Evolutionary conservation across 2,329 filamentous ascomycete species (phyloP).

Genomic region (Immersiporthe knoxdaviesiana): DNA sequence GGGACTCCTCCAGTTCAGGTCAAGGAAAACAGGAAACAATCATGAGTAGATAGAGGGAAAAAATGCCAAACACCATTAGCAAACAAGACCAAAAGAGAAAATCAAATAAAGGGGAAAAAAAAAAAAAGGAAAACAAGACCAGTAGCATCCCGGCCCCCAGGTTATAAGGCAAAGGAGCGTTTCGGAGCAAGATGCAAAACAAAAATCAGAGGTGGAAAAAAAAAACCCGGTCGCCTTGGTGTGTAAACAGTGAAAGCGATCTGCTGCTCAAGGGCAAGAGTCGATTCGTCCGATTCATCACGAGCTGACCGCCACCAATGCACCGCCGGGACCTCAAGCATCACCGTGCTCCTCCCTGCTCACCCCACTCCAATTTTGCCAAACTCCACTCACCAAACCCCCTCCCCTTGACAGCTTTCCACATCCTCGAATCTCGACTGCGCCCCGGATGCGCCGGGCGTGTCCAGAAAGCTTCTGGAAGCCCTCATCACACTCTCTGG

Average conservation of each 20-base stretch:
- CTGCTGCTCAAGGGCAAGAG: constrained; percentile 2
- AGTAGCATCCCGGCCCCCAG: constrained; percentile 20
- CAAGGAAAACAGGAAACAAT: constrained; percentile 17
- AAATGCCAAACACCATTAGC: constrained; percentile 18
- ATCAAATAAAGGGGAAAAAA: neutral
- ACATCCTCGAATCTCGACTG: constrained; percentile 25
- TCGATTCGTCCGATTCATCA: constrained; percentile 13
- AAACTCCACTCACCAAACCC: constrained; percentile 25
- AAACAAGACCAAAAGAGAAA: constrained; percentile 17
- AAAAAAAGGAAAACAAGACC: constrained; percentile 2
- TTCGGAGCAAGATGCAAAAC: neutral
- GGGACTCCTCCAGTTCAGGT: neutral
- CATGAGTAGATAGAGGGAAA: constrained; percentile 1
- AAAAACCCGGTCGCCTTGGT: constrained; percentile 8
- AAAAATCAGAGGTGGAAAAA: no score
- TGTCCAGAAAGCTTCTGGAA: constrained; percentile 17
- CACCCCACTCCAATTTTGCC: constrained; percentile 28
- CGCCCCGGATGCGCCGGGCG: constrained; percentile 20
- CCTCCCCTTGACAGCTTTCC: constrained; percentile 20
- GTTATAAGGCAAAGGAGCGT: constrained; percentile 25
- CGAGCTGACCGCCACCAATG: constrained; percentile 27
- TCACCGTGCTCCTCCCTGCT: constrained; percentile 20
- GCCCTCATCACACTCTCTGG: constrained; percentile 20
- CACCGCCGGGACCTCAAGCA: constrained; percentile 24
- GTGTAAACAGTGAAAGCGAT: neutral